A percentile compares a stretch with the other conserved stretches of the same genome.
Conservation (phyloP, 257 asterid species). For the Prunella vulgaris region DNA sequence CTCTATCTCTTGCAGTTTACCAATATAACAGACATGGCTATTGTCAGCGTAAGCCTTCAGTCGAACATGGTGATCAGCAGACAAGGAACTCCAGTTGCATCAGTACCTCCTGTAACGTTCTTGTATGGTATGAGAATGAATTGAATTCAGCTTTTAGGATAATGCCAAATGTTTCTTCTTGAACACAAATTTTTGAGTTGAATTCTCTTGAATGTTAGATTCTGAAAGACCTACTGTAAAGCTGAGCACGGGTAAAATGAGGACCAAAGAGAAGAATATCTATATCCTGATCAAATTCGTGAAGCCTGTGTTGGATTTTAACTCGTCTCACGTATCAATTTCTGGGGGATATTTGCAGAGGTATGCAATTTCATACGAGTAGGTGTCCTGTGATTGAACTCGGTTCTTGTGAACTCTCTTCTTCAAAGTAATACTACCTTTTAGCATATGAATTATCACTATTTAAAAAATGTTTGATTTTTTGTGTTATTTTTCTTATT, state of each 20-base stretch:
- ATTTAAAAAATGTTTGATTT: no score
- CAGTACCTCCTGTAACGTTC: conserved; percentile 72
- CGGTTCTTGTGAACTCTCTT: no score
- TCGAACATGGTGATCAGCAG: conserved; percentile 53
- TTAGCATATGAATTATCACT: no score
- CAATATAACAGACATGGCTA: conserved; percentile 49
- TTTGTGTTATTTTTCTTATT: no score
- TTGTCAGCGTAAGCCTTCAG: conserved; percentile 63
- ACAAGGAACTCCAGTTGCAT: conserved; percentile 78
- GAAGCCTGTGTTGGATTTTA: conserved; percentile 83
- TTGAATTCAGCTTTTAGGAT: not conserved
- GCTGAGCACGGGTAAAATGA: conserved; percentile 59
- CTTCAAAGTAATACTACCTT: no score
- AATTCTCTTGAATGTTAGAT: conserved; percentile 40
- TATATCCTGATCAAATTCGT: conserved; percentile 53
- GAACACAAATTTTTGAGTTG: not conserved
- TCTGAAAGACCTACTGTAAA: conserved; percentile 68
- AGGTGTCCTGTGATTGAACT: no score
- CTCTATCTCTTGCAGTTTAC: conserved; percentile 44
- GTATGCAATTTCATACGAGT: conserved; percentile 28
- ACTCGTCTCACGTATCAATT: conserved; percentile 60
- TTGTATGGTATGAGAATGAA: conserved; percentile 62
- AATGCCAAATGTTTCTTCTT: not conserved
- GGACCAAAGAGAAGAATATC: conserved; percentile 58
- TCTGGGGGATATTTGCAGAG: conserved; percentile 69